A percentile compares a stretch with the other conserved stretches of the same genome.
phyloP scores from a whole-genome alignment of 164 flowering plant species.

The Liriodendron chinense region DNA sequence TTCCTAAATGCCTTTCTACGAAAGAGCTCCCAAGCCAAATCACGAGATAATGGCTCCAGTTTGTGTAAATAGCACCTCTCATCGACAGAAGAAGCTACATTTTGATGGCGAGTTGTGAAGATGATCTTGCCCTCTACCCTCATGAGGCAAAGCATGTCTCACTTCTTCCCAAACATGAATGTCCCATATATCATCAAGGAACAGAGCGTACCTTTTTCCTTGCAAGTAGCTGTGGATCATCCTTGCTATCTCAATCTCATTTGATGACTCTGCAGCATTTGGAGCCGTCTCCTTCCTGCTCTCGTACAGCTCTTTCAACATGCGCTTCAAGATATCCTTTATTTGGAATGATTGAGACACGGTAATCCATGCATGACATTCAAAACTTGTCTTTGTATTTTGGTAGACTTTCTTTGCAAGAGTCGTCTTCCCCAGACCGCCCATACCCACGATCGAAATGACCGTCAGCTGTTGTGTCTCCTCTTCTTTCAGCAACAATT shows the following conservation, averaged over 20 bases:
- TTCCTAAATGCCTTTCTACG: neutral
- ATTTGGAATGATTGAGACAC: slow-evolving; percentile 2
- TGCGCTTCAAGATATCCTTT: neutral
- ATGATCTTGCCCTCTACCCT: too few species aligned
- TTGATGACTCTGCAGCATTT: neutral
- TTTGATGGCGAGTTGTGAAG: too few species aligned
- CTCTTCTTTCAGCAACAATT: neutral
- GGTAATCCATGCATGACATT: neutral
- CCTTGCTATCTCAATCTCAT: neutral
- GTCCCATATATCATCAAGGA: slow-evolving; percentile 28
- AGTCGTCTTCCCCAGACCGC: slow-evolving; percentile 6
- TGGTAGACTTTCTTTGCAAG: neutral
- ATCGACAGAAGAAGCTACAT: neutral
- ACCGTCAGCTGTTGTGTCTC: neutral
- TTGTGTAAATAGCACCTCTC: neutral
- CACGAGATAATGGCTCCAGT: neutral
- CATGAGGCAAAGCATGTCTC: slow-evolving; percentile 3
- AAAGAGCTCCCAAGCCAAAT: neutral
- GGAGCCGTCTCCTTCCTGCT: neutral
- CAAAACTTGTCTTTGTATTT: neutral
- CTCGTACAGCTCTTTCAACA: neutral
- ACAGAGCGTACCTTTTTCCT: slow-evolving; percentile 14
- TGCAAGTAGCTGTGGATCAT: neutral
- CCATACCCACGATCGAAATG: slow-evolving; percentile 7
- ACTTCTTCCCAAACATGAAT: slow-evolving; percentile 1